Percentiles rank a stretch among this genome's conserved stretches.
phyloP scores from a whole-genome alignment of 2,329 filamentous ascomycete genomes.

The Fusarium sp. region DNA sequence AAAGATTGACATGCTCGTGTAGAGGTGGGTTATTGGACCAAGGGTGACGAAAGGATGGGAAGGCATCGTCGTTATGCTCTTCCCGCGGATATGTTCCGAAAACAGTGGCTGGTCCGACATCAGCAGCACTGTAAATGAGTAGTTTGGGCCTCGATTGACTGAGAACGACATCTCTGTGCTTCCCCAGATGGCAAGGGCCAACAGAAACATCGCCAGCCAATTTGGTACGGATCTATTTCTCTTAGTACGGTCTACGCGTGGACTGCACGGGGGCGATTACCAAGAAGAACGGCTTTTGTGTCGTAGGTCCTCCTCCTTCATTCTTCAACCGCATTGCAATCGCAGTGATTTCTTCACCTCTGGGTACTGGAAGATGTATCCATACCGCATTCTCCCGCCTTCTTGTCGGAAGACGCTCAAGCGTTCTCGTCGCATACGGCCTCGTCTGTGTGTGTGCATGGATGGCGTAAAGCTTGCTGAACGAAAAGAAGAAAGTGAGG shows the following conservation, averaged over 20 bases:
- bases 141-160: slow-evolving; percentile 17
- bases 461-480: slow-evolving; percentile 28
- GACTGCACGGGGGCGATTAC: neutral
- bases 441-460: slow-evolving; percentile 9
- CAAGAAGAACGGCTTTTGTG: slow-evolving; percentile 21
- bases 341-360: slow-evolving; percentile 10
- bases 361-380: slow-evolving; percentile 15
- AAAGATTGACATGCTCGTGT: slow-evolving; percentile 3
- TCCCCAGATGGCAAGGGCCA: slow-evolving; percentile 6
- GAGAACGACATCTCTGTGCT: slow-evolving; percentile 13
- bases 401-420: neutral
- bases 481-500: slow-evolving; percentile 28
- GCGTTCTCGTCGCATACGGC: slow-evolving; percentile 2
- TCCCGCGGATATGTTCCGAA: slow-evolving; percentile 23
- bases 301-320: slow-evolving; percentile 5
- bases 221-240: slow-evolving; percentile 14
- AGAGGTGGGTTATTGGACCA: neutral
- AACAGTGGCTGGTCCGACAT: slow-evolving; percentile 23
- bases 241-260: neutral
- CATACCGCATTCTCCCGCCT: neutral
- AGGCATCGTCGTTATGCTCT: neutral
- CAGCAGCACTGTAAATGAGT: slow-evolving; percentile 13
- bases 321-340: slow-evolving; percentile 11
- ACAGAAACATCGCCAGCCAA: slow-evolving; percentile 19
- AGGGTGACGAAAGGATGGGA: neutral